Base-by-base conservation (phyloP, 352 stramenopile species). In the Pythium apleroticum region DNA sequence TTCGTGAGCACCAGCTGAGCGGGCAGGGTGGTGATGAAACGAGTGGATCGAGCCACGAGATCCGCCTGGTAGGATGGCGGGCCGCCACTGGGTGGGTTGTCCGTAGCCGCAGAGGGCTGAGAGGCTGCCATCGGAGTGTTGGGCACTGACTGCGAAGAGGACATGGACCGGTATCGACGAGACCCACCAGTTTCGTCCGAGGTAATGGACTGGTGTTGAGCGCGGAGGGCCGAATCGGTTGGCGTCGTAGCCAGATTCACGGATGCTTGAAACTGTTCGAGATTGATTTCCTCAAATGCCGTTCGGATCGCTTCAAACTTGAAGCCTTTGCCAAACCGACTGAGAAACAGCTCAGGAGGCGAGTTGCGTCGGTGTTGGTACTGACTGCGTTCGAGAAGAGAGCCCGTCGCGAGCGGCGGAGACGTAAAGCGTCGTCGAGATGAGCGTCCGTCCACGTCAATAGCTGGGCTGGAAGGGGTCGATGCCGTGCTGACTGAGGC, bases 1-100 rank as follows among this genome's bases (percentile, higher is more conserved):
- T 86, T 86, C 5, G 71, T 72, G n/a, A 94, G 68, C 33, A 91
- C 83, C 25, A 91, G 69, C 27, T 76, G 70, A 9, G 86, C 84
- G 3, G 86, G 84, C 22, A 91, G 48, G 11, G 78, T 67, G 3
- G 86, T 93, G 39, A 89, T 71, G 31, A 94, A 94, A 30, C 82
- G 76, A 15, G 86, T 94, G 3, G 83, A 92, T 2, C 84, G 77
- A 35, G 81, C 39, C 12, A 94, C 85, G 25, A 88, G 73, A 45
- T 93, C 85, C 4, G 63, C 52, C 35, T 73, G 80, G 65, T 84
- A 88, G 0, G 74, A 77, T 25, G 81, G 85, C 15, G 80, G 80
- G 20, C 57, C 35, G 2, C 24, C 56, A 22, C 20, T 33, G 4
- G 30, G 60, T 22, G 4, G 35, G n/a, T n/a, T 48, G 1, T 27